A percentile compares a stretch with the other conserved stretches of the same genome.
These are phyloP conservation scores for Zarea fungicola DNA, from an alignment of 2,329 filamentous ascomycete species.

Conservation along the genomic window DNA sequence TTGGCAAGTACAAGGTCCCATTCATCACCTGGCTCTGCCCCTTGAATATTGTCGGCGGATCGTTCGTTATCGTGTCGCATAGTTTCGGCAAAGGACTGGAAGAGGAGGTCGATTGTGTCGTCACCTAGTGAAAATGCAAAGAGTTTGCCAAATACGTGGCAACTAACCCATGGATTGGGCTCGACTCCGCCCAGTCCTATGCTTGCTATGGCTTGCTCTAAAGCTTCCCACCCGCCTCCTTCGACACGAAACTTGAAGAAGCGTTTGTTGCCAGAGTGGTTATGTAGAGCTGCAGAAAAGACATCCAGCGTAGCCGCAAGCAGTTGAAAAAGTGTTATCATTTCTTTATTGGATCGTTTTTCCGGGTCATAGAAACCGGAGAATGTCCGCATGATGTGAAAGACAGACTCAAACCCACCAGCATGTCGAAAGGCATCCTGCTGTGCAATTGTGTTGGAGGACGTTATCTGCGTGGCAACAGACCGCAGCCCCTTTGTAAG, in stretches of 20 bases:
- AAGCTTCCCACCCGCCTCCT: slow-evolving; percentile 69
- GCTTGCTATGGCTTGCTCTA: slow-evolving; percentile 68
- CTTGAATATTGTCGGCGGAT: slow-evolving; percentile 21
- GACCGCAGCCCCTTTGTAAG: slow-evolving; percentile 55
- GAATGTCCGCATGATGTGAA: slow-evolving; percentile 64
- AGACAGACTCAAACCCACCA: slow-evolving; percentile 68
- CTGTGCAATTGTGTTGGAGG: slow-evolving; percentile 41
- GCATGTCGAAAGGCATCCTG: slow-evolving; percentile 83
- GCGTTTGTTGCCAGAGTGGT: slow-evolving; percentile 78
- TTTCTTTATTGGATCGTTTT: slow-evolving; percentile 57
- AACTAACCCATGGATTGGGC: slow-evolving; percentile 61
- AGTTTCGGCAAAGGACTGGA: slow-evolving; percentile 44
- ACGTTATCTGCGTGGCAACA: slow-evolving; percentile 58
- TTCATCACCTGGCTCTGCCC: slow-evolving; percentile 31
- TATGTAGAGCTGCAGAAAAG: slow-evolving; percentile 67
- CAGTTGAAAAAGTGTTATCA: slow-evolving; percentile 60
- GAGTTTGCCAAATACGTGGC: slow-evolving; percentile 76
- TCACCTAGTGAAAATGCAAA: slow-evolving; percentile 78
- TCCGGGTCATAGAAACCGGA: slow-evolving; percentile 71
- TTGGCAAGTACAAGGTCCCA: slow-evolving; percentile 34
- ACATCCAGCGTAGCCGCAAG: slow-evolving; percentile 68
- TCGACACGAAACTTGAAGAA: slow-evolving; percentile 78
- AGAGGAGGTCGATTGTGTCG: slow-evolving; percentile 65
- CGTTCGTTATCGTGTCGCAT: slow-evolving; percentile 28
- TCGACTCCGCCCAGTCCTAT: slow-evolving; percentile 61